Base-by-base conservation (phyloP, 75 land plant species). In the Sequoiadendron giganteum region DNA sequence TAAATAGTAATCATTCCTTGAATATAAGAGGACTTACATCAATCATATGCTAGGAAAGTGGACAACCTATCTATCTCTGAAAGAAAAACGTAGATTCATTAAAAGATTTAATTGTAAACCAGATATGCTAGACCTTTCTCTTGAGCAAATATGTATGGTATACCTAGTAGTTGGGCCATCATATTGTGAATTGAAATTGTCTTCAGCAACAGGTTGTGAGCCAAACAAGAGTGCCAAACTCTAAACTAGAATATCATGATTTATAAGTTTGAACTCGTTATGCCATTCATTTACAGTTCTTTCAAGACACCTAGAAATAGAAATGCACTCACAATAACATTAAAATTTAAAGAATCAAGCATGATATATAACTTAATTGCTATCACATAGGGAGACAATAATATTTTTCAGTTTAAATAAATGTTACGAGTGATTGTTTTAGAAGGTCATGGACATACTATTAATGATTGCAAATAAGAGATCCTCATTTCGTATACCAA, bases 381-480 rank as follows among this genome's bases (percentile, higher is more conserved):
- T 65, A 65, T 5, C 70, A 7, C n/a, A 25, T 65, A 28, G 9
- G 70, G 1, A 21, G n/a, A 65, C 4, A 82, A 82, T 42, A 45
- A 11, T 14, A 82, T 11, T 25, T 40, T 42, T 82, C 84, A 82
- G 32, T 82, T 82, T 21, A 21, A 2, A 25, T 82, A n/a, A n/a
- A 82, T 82, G 18, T 42, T n/a, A n/a, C 10, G 47, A 82, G 52
- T 45, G n/a, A 42, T 28, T 47, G 30, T 47, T 82, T 45, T 11
- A 45, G 9, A n/a, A 81, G 48, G 25, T n/a, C 40, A 5, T 52
- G 43, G 34, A 43, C 96, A 87, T 94, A 97, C 98, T 97, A 77
- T 96, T 97, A 65, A 97, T 97, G 42, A 96, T 91, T 16, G 95
- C 94, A 94, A 97, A 95, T 16, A 96, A 90, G 58, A 96, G 45